Percentiles rank a stretch among this genome's conserved stretches.
phyloP scores from a whole-genome alignment of 2,329 filamentous ascomycete genomes.

The Exutisphaerella laricina region DNA sequence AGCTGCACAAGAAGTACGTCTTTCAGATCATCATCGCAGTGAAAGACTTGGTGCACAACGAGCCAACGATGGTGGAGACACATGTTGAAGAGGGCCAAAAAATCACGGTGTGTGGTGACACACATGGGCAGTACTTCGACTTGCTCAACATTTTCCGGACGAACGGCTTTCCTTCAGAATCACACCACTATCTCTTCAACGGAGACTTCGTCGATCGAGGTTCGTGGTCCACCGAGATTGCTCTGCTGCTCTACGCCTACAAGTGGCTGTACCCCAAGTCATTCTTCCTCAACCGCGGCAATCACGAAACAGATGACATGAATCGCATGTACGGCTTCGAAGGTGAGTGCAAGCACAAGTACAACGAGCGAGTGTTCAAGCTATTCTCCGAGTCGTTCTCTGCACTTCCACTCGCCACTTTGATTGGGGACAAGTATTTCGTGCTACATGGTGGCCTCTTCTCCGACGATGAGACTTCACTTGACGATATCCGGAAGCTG shows the following conservation, averaged over 20 bases:
- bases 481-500: slow-evolving; percentile 91
- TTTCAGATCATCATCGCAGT: slow-evolving; percentile 92
- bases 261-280: slow-evolving; percentile 81
- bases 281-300: slow-evolving; percentile 95
- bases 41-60: slow-evolving; percentile 82
- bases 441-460: slow-evolving; percentile 93
- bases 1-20: slow-evolving; percentile 91
- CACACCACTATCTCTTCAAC: slow-evolving; percentile 94
- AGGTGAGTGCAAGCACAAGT: slow-evolving; percentile 96
- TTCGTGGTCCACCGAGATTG: slow-evolving; percentile 97
- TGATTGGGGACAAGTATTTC: slow-evolving; percentile 86
- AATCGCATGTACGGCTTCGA: slow-evolving; percentile 98
- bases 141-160: slow-evolving; percentile 91
- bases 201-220: slow-evolving; percentile 97
- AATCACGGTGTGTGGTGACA: slow-evolving; percentile 94
- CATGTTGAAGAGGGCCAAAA: slow-evolving; percentile 69
- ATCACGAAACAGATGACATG: slow-evolving; percentile 93
- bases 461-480: slow-evolving; percentile 84
- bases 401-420: slow-evolving; percentile 80
- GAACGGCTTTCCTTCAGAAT: slow-evolving; percentile 77
- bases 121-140: slow-evolving; percentile 97
- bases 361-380: slow-evolving; percentile 93
- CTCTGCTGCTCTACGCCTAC: slow-evolving; percentile 86
- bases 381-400: slow-evolving; percentile 98
- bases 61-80: slow-evolving; percentile 95